Base-by-base conservation (phyloP, 495 filamentous ascomycete genomes). In the Paragyromitra xinjiangensis region DNA sequence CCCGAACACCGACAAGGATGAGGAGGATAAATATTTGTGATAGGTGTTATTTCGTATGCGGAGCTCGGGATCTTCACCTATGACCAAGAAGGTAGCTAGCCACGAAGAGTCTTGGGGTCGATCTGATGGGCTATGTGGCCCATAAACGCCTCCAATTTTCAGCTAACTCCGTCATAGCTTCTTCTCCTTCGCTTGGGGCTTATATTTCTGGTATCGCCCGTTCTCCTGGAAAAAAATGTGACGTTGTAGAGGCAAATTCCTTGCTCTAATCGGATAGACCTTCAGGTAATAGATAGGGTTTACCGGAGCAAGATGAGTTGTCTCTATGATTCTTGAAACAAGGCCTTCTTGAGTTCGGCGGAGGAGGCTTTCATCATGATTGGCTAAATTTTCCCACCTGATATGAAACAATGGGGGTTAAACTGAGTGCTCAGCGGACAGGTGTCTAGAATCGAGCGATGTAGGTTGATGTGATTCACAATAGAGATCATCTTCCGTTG, bases 81-180 rank as follows among this genome's bases (percentile, higher is more conserved):
- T 58, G 65, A 75, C 65, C 45, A 40, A 26, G 22, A 48, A 69
- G 51, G 66, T 42, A 74, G 51, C 39, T 65, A 61, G 58, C 39
- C 64, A 75, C 69, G 72, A 37, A 26, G 19, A 50, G 24, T 55
- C 66, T 22, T 50, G 58, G 65, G 66, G 62, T 70, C 72, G 56
- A 40, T 48, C 48, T 29, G n/a, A 53, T 24, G 7, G 40, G 8
- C 45, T 29, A 55, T 37, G 63, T 66, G 24, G 64, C 14, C 40
- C 53, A 58, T 69, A 40, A 74, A 22, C 53, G n/a, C 34, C 53
- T 42, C 45, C 64, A 29, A 12, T 26, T 56, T 56, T 16, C 55
- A 24, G 19, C 26, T 61, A 19, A 59, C 55, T 19, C n/a, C 42
- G 51, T 55, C 42, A 69, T 62, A 40, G 39, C 14, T 6, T 26